Base-by-base conservation (phyloP, 768 basidiomycete genomes). In the Dacryopinax spathularia region DNA sequence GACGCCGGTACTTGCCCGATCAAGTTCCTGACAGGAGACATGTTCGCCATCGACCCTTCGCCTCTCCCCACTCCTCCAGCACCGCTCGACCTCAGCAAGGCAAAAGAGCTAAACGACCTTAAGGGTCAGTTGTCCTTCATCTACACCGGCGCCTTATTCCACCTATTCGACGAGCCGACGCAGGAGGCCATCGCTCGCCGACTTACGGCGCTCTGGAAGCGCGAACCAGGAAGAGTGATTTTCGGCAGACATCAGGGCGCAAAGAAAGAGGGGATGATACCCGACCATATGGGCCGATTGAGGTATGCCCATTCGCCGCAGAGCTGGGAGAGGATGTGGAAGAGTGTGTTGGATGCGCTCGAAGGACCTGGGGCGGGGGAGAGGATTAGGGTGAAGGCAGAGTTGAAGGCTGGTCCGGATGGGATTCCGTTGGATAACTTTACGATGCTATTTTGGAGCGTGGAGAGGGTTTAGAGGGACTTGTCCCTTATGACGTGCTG, bases 141-240 rank as follows among this genome's bases (percentile, higher is more conserved):
- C 33, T 74, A 75, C 62, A 64, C 71, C 2, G 73, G 73, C 1
- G 71, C 74, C 10, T 63, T 76, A 12, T 76, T 76, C 66, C 73
- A 76, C 60, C 68, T 75, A n/a, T 74, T 74, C 61, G 70, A 73
- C 66, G 71, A 73, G 65, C 48, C 66, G 16, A 72, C 70, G 56
- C 75, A 76, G 65, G 65, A 70, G n/a, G 71, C 64, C 7, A 67
- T 75, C 12, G 74, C 74, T 0, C 48, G 71, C 16, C 69, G 74
- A 6, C 64, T 76, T 10, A 68, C 64, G 1, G 43, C 35, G 9
- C 64, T 76, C 1, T 61, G 74, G n/a, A 68, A 70, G 25, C 62
- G 69, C 16, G 27, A 41, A 6, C 62, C 67, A 1, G 72, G 72
- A 2, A 68, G 70, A 0, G 39, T 75, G 35, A 63, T 75, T 25